These are phyloP conservation scores for Helotiales sp. DNA, from an alignment of 2,329 filamentous ascomycete species.

Conservation along the genomic window DNA sequence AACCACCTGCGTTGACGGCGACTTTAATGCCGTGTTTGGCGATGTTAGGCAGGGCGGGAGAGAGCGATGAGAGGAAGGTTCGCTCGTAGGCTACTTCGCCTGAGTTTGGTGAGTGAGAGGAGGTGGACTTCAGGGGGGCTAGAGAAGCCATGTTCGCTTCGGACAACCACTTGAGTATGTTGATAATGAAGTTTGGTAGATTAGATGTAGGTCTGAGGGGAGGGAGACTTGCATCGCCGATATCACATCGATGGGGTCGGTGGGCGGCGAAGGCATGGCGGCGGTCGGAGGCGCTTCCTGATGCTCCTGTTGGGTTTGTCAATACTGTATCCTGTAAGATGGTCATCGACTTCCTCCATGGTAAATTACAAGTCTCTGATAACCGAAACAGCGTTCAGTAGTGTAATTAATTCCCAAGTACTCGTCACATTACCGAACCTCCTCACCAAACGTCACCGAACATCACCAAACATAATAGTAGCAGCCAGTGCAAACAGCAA, in stretches of 20 bases:
- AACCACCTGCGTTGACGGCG: constrained; percentile 58
- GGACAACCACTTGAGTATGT: constrained; percentile 46
- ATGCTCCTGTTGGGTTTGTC: constrained; percentile 44
- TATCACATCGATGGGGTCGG: constrained; percentile 54
- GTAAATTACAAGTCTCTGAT: too few species aligned
- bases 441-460: too few species aligned
- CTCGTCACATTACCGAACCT: too few species aligned
- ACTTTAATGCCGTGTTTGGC: constrained; percentile 54
- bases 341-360: too few species aligned
- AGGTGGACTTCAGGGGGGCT: constrained; percentile 27
- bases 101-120: neutral
- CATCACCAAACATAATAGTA: too few species aligned
- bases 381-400: too few species aligned
- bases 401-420: too few species aligned
- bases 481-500: too few species aligned
- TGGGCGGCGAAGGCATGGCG: constrained; percentile 50
- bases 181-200: neutral
- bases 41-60: constrained; percentile 48
- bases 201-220: neutral
- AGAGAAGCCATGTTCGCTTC: constrained; percentile 44
- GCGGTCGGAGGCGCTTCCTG: constrained; percentile 51
- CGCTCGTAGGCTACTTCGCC: constrained; percentile 20
- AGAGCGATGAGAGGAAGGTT: constrained; percentile 31
- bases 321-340: constrained; percentile 1
- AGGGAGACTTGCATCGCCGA: constrained; percentile 45